Evolutionary conservation across 495 filamentous ascomycete species (phyloP), one percentile per base, ranked within the genome.

Genomic region (Hypomontagnella monticulosa): DNA sequence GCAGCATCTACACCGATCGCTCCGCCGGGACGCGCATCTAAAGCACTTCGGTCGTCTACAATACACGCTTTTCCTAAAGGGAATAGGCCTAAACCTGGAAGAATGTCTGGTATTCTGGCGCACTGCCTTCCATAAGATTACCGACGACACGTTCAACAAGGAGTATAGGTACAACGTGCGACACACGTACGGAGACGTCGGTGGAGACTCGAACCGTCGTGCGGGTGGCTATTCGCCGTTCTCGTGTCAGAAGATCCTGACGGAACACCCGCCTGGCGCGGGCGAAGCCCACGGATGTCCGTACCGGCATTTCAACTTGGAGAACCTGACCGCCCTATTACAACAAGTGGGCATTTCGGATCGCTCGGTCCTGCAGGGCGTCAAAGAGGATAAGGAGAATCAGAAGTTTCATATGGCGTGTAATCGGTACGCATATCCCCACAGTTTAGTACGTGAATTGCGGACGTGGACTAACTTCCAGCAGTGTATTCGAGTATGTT

Each of bases 21-120:
- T 99, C 15, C 89, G 91, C 57, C 89, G 91, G 63, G 92, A 94
- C 73, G 87, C 88, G 30, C 91, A 98, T 58, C 80, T 99, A 51
- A 97, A 97, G 71, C 93, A 99, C 75, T 97, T 83, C 67, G 96
- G 93, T 12, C 91, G 96, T 61, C 84, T 97, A 16, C 96, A 99
- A 78, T 99, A 98, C 80, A 91, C 90, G 0, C 85, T 99, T 15
- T 99, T 99, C 84, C 84, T 99, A 57, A 99, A 99, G 80, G 96
- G 96, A 32, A 91, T 99, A 62, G 96, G 96, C 0, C 83, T 99
- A 8, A 91, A 85, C 49, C 81, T 98, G 7, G 92, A 97, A 67
- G 94, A 99, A 70, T 93, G 88, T 71, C 85, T 99, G n/a, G 67
- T 91, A 8, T 99, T 98, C 81, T 99, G 96, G 96, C 90, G 96